phyloP scores from a whole-genome alignment of 768 basidiomycete species.

The Jaapia argillacea region DNA sequence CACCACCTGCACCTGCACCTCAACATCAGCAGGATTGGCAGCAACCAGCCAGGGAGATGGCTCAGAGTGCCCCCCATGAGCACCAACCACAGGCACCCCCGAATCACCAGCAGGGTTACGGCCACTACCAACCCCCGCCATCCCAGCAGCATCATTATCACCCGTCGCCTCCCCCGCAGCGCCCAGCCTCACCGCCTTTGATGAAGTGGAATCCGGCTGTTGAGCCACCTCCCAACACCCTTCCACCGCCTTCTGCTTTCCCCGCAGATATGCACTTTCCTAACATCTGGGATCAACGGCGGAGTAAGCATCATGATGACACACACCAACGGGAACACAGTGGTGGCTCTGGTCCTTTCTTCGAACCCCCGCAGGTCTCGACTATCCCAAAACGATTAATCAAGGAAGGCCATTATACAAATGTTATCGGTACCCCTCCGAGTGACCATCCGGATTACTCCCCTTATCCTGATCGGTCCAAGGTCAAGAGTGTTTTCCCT shows the following conservation, averaged over 20 bases:
- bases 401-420: slow-evolving; percentile 66
- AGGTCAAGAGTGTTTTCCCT: slow-evolving; percentile 81
- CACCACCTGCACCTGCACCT: too few relatives aligned
- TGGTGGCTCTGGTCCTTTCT: slow-evolving; percentile 37
- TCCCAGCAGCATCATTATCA: slow-evolving; percentile 11
- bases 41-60: too few relatives aligned
- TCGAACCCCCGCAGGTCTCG: slow-evolving; percentile 47
- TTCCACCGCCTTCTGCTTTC: slow-evolving; percentile 46
- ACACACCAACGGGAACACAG: too few relatives aligned
- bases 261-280: slow-evolving; percentile 72
- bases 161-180: slow-evolving; percentile 22
- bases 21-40: too few relatives aligned
- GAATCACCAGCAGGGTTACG: slow-evolving; percentile 15
- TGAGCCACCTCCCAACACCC: slow-evolving; percentile 65
- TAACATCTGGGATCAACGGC: slow-evolving; percentile 77
- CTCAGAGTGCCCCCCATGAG: too few relatives aligned
- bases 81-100: slow-evolving; percentile 6
- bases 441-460: slow-evolving; percentile 28
- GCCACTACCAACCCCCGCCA: slow-evolving; percentile 7
- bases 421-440: slow-evolving; percentile 39
- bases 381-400: slow-evolving; percentile 58
- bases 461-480: slow-evolving; percentile 57
- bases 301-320: slow-evolving; percentile 29
- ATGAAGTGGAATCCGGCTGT: slow-evolving; percentile 73
- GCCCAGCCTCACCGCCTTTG: slow-evolving; percentile 52